phyloP scores from a whole-genome alignment of 768 basidiomycete genomes.

The Cubamyces sp. region DNA sequence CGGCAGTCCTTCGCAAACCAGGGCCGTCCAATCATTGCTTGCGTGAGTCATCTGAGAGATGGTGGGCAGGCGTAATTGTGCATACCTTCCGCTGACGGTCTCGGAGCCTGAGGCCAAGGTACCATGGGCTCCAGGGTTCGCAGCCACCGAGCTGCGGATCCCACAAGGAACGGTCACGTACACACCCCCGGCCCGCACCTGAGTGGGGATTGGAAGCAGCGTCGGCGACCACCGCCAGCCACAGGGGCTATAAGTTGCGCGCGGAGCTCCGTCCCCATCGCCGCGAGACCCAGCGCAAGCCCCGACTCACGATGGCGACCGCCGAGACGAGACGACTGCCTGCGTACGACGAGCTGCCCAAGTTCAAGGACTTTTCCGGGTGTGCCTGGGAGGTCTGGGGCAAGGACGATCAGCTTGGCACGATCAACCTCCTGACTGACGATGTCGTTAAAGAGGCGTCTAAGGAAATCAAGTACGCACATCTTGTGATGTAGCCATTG shows the following conservation, averaged over 20 bases:
- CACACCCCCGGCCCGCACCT: constrained; percentile 1
- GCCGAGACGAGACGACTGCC: constrained; percentile 35
- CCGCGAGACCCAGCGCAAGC: too few species aligned
- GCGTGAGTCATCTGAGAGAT: too few species aligned
- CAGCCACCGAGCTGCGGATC: constrained; percentile 1
- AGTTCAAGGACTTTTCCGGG: constrained; percentile 48
- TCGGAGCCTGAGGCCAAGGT: too few species aligned
- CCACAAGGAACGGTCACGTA: constrained; percentile 1
- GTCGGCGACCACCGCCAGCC: too few species aligned
- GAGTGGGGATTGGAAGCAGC: not conserved
- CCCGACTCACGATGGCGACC: constrained; percentile 14
- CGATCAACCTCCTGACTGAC: constrained; percentile 65
- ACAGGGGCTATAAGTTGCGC: not conserved
- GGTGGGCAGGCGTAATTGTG: too few species aligned
- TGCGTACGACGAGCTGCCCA: constrained; percentile 52
- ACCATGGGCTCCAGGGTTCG: too few species aligned
- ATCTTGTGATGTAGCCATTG: not conserved
- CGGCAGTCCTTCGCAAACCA: too few species aligned
- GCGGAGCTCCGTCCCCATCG: not conserved
- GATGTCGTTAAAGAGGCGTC: constrained; percentile 60
- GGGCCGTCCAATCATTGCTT: too few species aligned
- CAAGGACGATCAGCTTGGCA: constrained; percentile 67
- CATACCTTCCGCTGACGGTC: too few species aligned
- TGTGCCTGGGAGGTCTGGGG: constrained; percentile 78
- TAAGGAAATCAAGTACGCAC: constrained; percentile 55